phyloP scores from a whole-genome alignment of 2,329 filamentous ascomycete genomes.

The Aspergillus fructus region DNA sequence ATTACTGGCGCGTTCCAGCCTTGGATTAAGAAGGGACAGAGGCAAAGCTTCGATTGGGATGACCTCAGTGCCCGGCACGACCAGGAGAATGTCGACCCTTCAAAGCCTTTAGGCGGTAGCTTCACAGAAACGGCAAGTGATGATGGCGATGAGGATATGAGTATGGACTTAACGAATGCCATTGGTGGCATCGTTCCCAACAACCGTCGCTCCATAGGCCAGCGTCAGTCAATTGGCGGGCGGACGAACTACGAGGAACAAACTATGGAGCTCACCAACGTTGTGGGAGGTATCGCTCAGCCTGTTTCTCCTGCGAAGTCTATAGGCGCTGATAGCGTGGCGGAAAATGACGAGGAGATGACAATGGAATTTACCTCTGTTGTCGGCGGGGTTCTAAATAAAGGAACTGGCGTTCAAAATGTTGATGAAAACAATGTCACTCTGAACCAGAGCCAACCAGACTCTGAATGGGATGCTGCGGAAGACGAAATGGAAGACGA shows the following conservation, averaged over 20 bases:
- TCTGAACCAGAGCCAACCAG: slow-evolving; percentile 22
- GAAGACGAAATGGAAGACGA: slow-evolving; percentile 31
- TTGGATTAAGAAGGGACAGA: slow-evolving; percentile 47
- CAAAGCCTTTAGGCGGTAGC: slow-evolving; percentile 19
- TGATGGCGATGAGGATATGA: slow-evolving; percentile 67
- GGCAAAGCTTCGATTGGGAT: slow-evolving; percentile 43
- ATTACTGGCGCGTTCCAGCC: slow-evolving; percentile 51
- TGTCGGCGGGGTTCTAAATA: slow-evolving; percentile 43
- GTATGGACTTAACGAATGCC: slow-evolving; percentile 89
- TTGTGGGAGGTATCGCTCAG: slow-evolving; percentile 41
- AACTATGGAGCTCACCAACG: slow-evolving; percentile 49
- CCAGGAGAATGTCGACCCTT: slow-evolving; percentile 46
- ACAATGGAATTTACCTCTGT: slow-evolving; percentile 50
- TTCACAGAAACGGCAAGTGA: slow-evolving; percentile 33
- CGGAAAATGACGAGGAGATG: slow-evolving; percentile 45
- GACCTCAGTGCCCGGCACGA: slow-evolving; percentile 43
- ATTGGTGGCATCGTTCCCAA: slow-evolving; percentile 73
- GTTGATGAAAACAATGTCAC: slow-evolving; percentile 15
- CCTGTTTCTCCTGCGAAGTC: slow-evolving; percentile 28
- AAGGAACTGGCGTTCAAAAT: slow-evolving; percentile 13
- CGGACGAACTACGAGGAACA: slow-evolving; percentile 49
- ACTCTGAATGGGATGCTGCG: slow-evolving; percentile 23
- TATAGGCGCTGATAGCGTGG: slow-evolving; percentile 28
- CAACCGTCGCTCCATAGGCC: slow-evolving; percentile 35
- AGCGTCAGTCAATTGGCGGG: slow-evolving; percentile 43